Percentiles rank a stretch among this genome's conserved stretches.
phyloP scores from a whole-genome alignment of 345 rosid genomes.

The Schrenkiella parvula region DNA sequence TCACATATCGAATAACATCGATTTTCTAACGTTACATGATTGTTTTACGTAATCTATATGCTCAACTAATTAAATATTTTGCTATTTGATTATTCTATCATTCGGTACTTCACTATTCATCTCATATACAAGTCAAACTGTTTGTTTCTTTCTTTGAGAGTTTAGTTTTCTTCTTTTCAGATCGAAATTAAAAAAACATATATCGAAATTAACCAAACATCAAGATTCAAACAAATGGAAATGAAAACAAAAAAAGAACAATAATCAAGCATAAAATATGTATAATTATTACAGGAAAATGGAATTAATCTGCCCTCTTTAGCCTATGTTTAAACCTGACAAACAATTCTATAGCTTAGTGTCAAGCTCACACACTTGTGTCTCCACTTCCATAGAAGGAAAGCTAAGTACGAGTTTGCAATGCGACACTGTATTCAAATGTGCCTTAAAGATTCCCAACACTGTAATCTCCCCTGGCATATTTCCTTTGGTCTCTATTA shows the following conservation, averaged over 20 bases:
- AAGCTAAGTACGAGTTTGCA: constrained; percentile 40
- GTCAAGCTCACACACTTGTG: constrained; percentile 38
- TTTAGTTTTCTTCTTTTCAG: no score
- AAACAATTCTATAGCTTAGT: constrained; percentile 30
- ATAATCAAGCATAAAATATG: background rate
- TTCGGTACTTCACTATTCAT: no score
- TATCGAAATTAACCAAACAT: background rate
- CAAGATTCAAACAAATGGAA: background rate
- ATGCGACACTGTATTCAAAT: constrained; percentile 32
- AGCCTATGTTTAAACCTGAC: background rate
- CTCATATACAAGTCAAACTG: no score
- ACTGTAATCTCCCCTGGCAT: constrained; percentile 52
- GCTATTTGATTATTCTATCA: no score
- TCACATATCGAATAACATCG: no score
- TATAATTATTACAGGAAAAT: background rate
- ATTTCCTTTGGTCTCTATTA: constrained; percentile 35
- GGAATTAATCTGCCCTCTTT: background rate
- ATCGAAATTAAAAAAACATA: no score
- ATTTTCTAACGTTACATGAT: no score
- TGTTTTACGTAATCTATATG: no score
- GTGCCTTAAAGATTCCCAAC: constrained; percentile 41
- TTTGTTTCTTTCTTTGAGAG: no score
- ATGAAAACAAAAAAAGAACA: background rate
- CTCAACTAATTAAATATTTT: no score
- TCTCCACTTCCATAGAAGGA: constrained; percentile 36